Conservation (phyloP, 139 green algal genomes). For the Chlamydomonas sp. region DNA sequence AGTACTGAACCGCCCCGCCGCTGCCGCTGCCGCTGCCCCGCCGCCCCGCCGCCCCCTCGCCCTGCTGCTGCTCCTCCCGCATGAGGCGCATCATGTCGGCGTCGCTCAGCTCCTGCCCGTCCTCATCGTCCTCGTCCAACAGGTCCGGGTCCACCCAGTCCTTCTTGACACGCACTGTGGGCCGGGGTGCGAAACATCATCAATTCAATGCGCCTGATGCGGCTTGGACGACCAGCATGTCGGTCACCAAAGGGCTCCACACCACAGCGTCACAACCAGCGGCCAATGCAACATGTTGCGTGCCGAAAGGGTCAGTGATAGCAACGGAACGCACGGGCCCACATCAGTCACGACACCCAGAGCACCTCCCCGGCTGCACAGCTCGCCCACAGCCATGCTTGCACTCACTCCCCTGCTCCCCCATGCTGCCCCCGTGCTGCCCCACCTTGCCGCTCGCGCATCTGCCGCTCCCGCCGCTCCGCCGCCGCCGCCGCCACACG, state of each 20-base stretch:
- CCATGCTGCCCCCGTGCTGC: not conserved
- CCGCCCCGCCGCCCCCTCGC: not conserved
- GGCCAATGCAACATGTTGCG: no score
- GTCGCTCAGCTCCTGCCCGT: slow-evolving; percentile 17
- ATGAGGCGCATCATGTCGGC: not conserved
- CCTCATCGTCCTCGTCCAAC: slow-evolving; percentile 11
- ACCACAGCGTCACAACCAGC: no score
- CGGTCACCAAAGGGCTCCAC: no score
- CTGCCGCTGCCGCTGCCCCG: not conserved
- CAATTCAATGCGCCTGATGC: not conserved
- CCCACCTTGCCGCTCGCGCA: slow-evolving; percentile 6
- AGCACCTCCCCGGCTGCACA: no score
- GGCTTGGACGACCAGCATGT: not conserved
- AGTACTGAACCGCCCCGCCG: slow-evolving; percentile 15
- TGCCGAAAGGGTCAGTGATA: no score
- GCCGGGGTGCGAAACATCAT: not conserved
- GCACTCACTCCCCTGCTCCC: no score
- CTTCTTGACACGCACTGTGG: slow-evolving; percentile 4
- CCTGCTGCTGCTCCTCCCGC: not conserved
- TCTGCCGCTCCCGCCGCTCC: slow-evolving; percentile 7
- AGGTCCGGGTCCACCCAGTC: slow-evolving; percentile 32
- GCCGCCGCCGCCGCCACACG: slow-evolving; percentile 3
- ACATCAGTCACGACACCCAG: no score
- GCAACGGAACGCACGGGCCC: no score
- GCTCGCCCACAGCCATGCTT: no score